Evolutionary conservation across 176 grass and related monocot species (phyloP), one percentile per base, ranked within the genome.

Genomic region (Carex pumila): DNA sequence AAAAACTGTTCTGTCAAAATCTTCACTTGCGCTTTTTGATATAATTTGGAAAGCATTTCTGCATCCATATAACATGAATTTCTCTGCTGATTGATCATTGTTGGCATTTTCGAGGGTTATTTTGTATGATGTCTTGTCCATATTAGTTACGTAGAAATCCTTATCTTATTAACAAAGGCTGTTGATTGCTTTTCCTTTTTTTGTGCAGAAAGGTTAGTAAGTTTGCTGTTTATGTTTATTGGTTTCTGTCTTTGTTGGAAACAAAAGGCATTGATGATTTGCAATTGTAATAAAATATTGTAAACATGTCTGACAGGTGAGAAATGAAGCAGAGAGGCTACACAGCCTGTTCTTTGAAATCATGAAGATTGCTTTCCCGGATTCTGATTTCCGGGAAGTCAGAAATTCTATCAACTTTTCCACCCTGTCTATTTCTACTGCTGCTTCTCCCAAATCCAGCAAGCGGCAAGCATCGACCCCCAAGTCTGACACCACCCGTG

Each of bases 281-380:
- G 29, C 14, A 19, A 8, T 78, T 57, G 49, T 56, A 56, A 78
- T 57, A n/a, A 57, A 55, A 78, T 56, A 78, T 78, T 56, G 12
- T 78, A 56, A 78, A 71, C 57, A 57, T 78, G 4, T 34, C 57
- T 32, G 12, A 32, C 91, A 99, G 97, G 87, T 96, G 19, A 81
- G 87, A 6, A 71, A 89, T 58, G 97, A 99, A 88, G 93, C 91
- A 7, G 93, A 91, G 81, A 94, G 90, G 57, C 87, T 99, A 61
- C 91, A 96, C 68, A 89, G 49, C 67, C 70, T 99, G 73, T 99
- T 99, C 79, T 99, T 99, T 85, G 90, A 95, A 34, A 96, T 94
- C 71, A 92, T 99, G 97, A 99, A 96, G 87, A 96, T 99, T 60
- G 97, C 97, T 5, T 99, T 99, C 87, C 97, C 97, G 18, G 97